These are phyloP conservation scores for Lachnellula subtilissima DNA, from an alignment of 2,329 filamentous ascomycete genomes.

Conservation along the genomic window DNA sequence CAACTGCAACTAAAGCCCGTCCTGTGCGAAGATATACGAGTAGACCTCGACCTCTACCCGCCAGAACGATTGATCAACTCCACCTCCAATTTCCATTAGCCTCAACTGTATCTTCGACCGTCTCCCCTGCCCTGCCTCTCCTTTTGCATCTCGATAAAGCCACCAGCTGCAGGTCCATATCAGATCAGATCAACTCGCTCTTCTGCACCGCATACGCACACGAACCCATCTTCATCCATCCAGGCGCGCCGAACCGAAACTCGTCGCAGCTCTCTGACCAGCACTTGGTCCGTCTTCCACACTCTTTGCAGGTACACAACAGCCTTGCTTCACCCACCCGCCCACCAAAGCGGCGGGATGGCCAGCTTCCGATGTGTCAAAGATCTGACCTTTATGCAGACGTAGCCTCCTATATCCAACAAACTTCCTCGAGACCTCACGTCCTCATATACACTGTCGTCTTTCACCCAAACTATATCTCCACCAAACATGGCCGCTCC, in stretches of 20 bases:
- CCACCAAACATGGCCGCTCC: conserved; percentile 57
- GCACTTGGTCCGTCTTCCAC: background rate
- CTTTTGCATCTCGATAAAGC: background rate
- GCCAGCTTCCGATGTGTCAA: conserved; percentile 27
- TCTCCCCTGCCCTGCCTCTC: background rate
- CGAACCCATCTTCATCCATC: background rate
- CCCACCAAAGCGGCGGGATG: conserved; percentile 15
- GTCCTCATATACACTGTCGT: conserved; percentile 7
- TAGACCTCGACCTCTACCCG: background rate
- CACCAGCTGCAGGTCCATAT: background rate
- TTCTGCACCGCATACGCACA: background rate
- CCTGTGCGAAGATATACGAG: no score
- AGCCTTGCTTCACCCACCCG: conserved; percentile 10
- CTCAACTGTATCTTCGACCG: background rate
- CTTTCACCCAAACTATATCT: conserved; percentile 12
- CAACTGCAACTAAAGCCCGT: background rate
- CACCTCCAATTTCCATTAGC: background rate
- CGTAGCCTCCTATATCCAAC: conserved; percentile 14
- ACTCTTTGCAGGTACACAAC: conserved; percentile 5
- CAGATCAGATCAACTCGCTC: background rate
- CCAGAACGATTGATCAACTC: background rate
- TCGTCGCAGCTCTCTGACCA: conserved; percentile 14
- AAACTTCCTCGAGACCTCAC: conserved; percentile 15
- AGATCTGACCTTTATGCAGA: conserved; percentile 27
- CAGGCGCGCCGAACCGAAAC: conserved; percentile 1